A percentile compares a stretch with the other conserved stretches of the same genome.
These are phyloP conservation scores for Eleusine indica DNA, from an alignment of 176 grass and related monocot genomes.

Conservation along the genomic window DNA sequence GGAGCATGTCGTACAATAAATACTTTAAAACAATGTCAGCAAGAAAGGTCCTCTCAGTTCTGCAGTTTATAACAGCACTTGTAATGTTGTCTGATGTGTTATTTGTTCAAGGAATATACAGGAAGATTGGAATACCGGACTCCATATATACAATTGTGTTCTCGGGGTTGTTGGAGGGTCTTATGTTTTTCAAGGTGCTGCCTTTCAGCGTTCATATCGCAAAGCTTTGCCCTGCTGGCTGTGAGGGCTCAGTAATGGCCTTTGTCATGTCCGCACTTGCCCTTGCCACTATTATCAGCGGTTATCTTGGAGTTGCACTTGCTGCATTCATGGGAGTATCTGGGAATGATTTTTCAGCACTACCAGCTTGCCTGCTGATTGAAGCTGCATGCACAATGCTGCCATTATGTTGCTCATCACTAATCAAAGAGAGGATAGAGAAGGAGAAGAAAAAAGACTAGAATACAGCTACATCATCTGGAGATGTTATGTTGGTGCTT, in stretches of 20 bases:
- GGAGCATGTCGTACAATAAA: conserved; percentile 88
- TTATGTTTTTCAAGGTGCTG: conserved; percentile 72
- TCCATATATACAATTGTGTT: conserved; percentile 78
- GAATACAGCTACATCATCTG: conserved; percentile 8
- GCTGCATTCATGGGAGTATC: conserved; percentile 64
- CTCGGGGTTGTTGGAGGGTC: conserved; percentile 77
- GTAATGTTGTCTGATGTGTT: conserved; percentile 80
- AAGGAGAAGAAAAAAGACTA: conserved; percentile 77
- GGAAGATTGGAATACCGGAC: conserved; percentile 64
- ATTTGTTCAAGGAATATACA: conserved; percentile 85
- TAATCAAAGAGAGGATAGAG: conserved; percentile 60
- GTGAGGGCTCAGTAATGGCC: conserved; percentile 90
- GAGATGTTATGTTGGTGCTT: conserved; percentile 1
- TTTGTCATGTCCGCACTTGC: conserved; percentile 87
- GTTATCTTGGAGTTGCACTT: conserved; percentile 90
- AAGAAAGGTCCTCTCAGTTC: conserved; percentile 61
- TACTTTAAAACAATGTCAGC: conserved; percentile 70
- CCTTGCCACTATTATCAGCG: conserved; percentile 66
- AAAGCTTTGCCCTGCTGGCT: conserved; percentile 77
- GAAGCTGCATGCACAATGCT: conserved; percentile 70
- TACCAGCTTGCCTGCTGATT: conserved; percentile 66
- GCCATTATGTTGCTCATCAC: conserved; percentile 60
- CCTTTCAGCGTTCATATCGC: conserved; percentile 81
- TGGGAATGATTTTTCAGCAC: conserved; percentile 66
- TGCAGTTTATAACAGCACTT: conserved; percentile 66